These are phyloP conservation scores for Vitis cinerea DNA, from an alignment of 164 flowering plant species.

Conservation along the genomic window DNA sequence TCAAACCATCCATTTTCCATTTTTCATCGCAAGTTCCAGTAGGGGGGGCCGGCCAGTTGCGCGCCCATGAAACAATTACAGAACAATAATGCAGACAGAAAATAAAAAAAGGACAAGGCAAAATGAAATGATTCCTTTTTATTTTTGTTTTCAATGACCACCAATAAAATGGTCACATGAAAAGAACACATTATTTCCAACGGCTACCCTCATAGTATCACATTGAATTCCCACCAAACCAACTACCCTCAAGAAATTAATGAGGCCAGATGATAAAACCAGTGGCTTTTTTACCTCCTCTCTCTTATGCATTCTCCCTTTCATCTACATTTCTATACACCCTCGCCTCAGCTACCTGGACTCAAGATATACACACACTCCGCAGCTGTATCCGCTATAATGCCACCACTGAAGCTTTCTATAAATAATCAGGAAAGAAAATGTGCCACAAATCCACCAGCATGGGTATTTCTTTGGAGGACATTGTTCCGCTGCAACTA, in stretches of 20 bases:
- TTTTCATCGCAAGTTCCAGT: too few relatives aligned
- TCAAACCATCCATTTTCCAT: too few relatives aligned
- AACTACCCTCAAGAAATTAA: background rate
- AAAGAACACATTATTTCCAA: background rate
- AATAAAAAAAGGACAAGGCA: too few relatives aligned
- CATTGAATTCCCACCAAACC: too few relatives aligned
- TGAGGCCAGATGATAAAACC: background rate
- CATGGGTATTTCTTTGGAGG: background rate
- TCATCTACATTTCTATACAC: constrained; percentile 4
- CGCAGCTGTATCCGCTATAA: background rate
- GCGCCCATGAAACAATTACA: too few relatives aligned
- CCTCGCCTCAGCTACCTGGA: background rate
- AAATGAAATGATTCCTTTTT: too few relatives aligned
- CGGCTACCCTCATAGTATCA: background rate
- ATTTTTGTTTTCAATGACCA: background rate
- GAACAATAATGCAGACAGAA: too few relatives aligned
- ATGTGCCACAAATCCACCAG: background rate
- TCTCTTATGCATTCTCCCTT: background rate
- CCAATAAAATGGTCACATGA: background rate
- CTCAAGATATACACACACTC: constrained; percentile 26
- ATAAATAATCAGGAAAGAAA: background rate
- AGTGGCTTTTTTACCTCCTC: background rate
- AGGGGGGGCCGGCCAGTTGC: too few relatives aligned
- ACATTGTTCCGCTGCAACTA: constrained; percentile 3
- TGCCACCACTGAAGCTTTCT: background rate